phyloP scores from a whole-genome alignment of 371 early-diverging fungal species.

The Choanephora cucurbitarum region DNA sequence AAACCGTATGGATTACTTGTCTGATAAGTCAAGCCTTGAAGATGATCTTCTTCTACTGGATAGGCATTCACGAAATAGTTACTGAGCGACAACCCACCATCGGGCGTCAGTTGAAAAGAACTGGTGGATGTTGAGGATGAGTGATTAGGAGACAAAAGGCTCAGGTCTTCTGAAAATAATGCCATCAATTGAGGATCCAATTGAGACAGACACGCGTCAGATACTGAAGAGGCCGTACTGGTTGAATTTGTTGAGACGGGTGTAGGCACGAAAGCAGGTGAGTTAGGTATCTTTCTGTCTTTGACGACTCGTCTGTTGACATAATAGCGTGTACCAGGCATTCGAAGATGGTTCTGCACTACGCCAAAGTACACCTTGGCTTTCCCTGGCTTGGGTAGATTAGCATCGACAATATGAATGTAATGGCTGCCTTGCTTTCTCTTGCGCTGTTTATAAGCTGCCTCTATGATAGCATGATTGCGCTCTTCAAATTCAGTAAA shows the following conservation, averaged over 20 bases:
- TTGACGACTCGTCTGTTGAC: constrained; percentile 27
- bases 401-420: constrained; percentile 34
- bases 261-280: background rate
- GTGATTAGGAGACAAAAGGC: background rate
- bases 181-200: background rate
- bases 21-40: too few relatives aligned
- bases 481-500: constrained; percentile 41
- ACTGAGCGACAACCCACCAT: too few relatives aligned
- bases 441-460: constrained; percentile 28
- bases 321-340: constrained; percentile 56
- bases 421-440: constrained; percentile 33
- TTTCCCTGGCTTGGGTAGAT: constrained; percentile 22
- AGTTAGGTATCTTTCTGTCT: background rate
- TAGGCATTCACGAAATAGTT: too few relatives aligned
- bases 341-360: constrained; percentile 43
- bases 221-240: background rate
- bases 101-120: too few relatives aligned
- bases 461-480: constrained; percentile 44
- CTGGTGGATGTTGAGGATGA: too few relatives aligned
- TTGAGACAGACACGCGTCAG: background rate
- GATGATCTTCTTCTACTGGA: too few relatives aligned
- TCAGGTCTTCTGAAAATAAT: background rate
- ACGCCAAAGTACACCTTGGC: constrained; percentile 50
- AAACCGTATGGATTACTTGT: too few relatives aligned
- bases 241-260: background rate